phyloP scores from a whole-genome alignment of 805 yeast genomes.

The Blastobotrys peoriensis region DNA sequence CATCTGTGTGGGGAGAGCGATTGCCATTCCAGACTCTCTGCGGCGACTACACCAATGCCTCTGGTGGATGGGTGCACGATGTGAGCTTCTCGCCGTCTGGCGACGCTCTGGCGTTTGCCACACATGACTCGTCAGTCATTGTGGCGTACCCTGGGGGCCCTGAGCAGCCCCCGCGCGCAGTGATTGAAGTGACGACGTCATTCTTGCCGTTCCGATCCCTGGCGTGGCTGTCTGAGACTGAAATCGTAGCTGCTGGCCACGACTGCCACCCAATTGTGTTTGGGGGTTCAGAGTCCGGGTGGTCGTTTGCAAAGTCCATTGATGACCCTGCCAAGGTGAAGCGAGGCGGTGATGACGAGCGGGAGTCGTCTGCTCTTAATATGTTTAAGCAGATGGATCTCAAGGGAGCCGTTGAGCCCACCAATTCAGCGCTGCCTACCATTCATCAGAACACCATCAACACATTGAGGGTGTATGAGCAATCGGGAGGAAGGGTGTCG shows the following conservation, averaged over 20 bases:
- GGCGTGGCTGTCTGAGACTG: conserved; percentile 59
- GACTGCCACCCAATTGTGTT: conserved; percentile 87
- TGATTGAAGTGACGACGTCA: conserved; percentile 54
- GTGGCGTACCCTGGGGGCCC: conserved; percentile 71
- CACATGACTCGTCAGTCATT: conserved; percentile 82
- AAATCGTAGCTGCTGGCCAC: conserved; percentile 83
- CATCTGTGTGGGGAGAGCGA: conserved; percentile 89
- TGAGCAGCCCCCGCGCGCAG: conserved; percentile 57
- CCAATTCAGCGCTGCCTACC: conserved; percentile 50
- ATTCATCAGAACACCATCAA: conserved; percentile 88
- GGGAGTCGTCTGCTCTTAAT: conserved; percentile 51
- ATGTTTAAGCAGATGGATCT: conserved; percentile 95
- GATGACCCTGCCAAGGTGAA: conserved; percentile 47
- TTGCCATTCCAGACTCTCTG: conserved; percentile 90
- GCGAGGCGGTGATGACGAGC: conserved; percentile 40
- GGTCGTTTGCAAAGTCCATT: conserved; percentile 54
- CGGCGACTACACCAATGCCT: conserved; percentile 67
- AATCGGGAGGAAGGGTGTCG: conserved; percentile 44
- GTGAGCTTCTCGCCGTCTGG: conserved; percentile 80
- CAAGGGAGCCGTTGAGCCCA: conserved; percentile 65
- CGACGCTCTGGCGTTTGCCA: conserved; percentile 68
- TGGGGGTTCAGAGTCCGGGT: conserved; percentile 55
- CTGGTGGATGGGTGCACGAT: conserved; percentile 89
- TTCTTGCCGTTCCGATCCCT: conserved; percentile 77
- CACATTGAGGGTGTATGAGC: conserved; percentile 47